Evolutionary conservation across 805 yeast genomes (phyloP), one percentile per base, ranked within the genome.

Genomic region (Komagataella kurtzmanii): DNA sequence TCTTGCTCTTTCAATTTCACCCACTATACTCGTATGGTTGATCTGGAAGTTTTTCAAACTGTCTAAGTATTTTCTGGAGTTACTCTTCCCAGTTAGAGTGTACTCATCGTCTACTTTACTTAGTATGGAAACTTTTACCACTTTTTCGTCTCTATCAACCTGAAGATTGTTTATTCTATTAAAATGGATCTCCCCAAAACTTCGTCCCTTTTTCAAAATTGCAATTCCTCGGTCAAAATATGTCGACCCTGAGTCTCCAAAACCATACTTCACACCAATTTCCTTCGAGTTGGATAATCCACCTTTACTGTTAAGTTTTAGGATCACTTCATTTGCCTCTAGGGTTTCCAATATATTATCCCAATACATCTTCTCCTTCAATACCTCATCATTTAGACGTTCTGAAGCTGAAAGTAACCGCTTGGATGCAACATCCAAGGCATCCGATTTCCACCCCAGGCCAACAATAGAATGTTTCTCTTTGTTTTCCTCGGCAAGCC

Each of bases 261-360:
- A 91, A 0, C 98, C 98, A 61, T 85, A 93, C 59, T 86, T 88
- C 44, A 91, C 84, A 3, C 91, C 95, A 46, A 90, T 74, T 52
- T 68, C 69, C 7, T 79, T 76, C 17, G 79, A 72, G 0, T 73
- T 64, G 6, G 80, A 76, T 10, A 79, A 72, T 0, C 75, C 65
- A 8, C 73, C 72, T 6, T 80, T 81, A 52, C 78, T 82, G 51
- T 81, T 74, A 23, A 83, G 73, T 57, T 85, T 86, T 59, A 83
- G 81, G 10, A 90, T 64, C 1, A 81, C 80, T 60, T 87, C 95
- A 52, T 75, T 70, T 3, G 68, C 64, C 49, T 70, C 60, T 14
- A 76, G 75, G 3, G 75, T 66, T 6, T 66, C 65, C 18, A 67
- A 54, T 49, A 75, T 62, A 52, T 74, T 75, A 50, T 72, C 69